phyloP scores from a whole-genome alignment of 2,329 filamentous ascomycete species.

The Aspergillus glaucus region DNA sequence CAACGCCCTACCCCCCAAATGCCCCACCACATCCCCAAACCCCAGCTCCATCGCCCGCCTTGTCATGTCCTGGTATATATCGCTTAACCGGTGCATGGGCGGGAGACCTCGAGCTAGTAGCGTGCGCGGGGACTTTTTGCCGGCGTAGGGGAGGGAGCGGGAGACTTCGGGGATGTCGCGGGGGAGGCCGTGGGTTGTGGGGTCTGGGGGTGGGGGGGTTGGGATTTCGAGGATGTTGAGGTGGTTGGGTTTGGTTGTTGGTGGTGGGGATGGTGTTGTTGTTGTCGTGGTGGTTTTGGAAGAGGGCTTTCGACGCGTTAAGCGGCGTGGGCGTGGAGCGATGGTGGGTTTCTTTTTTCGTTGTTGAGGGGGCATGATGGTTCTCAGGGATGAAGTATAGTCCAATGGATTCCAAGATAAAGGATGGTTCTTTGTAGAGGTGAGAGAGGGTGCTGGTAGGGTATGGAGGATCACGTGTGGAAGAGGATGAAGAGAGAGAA shows the following conservation, averaged over 20 bases:
- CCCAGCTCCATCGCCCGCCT: conserved; percentile 15
- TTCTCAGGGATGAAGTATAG: neutral
- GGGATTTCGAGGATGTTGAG: neutral
- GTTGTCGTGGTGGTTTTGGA: neutral
- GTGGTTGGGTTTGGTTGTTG: neutral
- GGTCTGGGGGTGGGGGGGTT: neutral
- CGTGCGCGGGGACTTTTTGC: conserved; percentile 3
- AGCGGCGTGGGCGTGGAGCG: neutral
- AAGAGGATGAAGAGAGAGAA: conserved; percentile 1
- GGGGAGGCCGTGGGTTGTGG: neutral
- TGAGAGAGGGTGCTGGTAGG: conserved; percentile 5
- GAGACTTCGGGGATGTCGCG: conserved; percentile 17
- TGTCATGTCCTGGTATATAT: conserved; percentile 25
- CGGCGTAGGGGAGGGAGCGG: conserved; percentile 9
- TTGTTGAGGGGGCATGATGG: conserved; percentile 2
- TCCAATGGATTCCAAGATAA: neutral
- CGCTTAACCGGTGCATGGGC: conserved; percentile 20
- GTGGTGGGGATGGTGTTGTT: neutral
- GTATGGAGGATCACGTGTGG: conserved; percentile 9
- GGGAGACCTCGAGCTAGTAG: conserved; percentile 17
- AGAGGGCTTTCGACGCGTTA: neutral
- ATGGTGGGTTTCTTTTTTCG: neutral
- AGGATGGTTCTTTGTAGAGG: neutral
- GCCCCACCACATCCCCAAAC: conserved; percentile 42
- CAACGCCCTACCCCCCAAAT: conserved; percentile 36